phyloP scores from a whole-genome alignment of 164 flowering plant species.

The Nymphaea colorata region DNA sequence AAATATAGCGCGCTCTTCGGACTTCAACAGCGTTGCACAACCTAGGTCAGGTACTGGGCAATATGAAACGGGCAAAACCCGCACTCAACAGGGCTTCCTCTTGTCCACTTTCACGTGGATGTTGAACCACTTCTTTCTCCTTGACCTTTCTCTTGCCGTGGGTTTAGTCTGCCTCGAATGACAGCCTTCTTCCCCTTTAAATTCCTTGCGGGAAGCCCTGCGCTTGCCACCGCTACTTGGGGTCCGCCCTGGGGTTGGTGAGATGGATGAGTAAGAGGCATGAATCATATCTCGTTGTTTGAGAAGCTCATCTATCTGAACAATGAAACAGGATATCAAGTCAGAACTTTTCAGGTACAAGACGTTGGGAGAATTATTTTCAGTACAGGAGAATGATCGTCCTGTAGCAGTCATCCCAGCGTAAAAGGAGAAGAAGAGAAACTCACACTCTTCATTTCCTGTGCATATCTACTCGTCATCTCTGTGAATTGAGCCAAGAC shows the following conservation, averaged over 20 bases:
- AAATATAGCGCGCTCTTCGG: background rate
- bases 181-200: conserved; percentile 34
- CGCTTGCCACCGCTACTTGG: conserved; percentile 49
- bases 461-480: conserved; percentile 89
- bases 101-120: conserved; percentile 71
- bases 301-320: conserved; percentile 80
- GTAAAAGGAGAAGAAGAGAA: background rate
- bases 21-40: background rate
- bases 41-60: background rate
- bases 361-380: background rate
- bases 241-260: conserved; percentile 59
- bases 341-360: background rate
- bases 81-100: conserved; percentile 52
- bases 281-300: conserved; percentile 73
- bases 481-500: conserved; percentile 92
- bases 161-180: conserved; percentile 33
- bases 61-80: conserved; percentile 6
- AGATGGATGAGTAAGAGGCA: conserved; percentile 47
- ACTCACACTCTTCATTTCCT: conserved; percentile 84
- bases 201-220: conserved; percentile 35
- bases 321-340: background rate
- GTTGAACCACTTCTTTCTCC: conserved; percentile 87
- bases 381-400: background rate
- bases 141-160: conserved; percentile 37
- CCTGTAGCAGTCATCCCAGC: too few species aligned